Base-by-base conservation (phyloP, 805 yeast genomes). In the Saccharomycopsis capsularis region DNA sequence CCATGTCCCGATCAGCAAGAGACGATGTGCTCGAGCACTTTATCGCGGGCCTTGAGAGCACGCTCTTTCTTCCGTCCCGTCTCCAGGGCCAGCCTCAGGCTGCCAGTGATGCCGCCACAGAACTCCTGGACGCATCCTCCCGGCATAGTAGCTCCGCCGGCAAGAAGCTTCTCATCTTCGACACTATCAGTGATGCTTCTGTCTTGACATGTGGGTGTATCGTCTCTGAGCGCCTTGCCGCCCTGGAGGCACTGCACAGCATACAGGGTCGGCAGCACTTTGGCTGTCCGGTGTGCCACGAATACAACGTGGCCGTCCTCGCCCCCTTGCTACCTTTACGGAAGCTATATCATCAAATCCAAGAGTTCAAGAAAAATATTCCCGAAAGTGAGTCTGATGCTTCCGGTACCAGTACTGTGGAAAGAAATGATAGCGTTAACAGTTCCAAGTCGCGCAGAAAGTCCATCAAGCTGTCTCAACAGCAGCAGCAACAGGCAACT, bases 161-260 rank as follows among this genome's bases (percentile, higher is more conserved):
- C n/a, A n/a, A n/a, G n/a, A n/a, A 29, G 32, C 7, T 9, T 11
- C 18, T 34, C 19, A n/a, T 34, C 6, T 34, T 34, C n/a, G 44
- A 44, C 22, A 34, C 38, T n/a, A 30, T 48, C 13, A 30, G 42
- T 29, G 56, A 53, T 32, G 55, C 56, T 3, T 35, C 48, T 16
- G 38, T 51, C 27, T 40, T 53, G 19, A 41, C 48, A 4, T 53
- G 56, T 42, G 56, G 56, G 2, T 53, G 56, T 34, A 35, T 53
- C 19, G 30, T 53, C 15, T 48, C 52, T 4, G 54, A 51, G 22
- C 24, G 18, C 4, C 32, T 52, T 11, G 52, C 52, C 6, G n/a
- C 45, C 18, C n/a, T n/a, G n/a, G 22, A 23, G n/a, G 7, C 32
- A 3, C 27, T 34, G 4, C 39, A 19, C 6, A 15, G 13, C 13